Percentiles rank a stretch among this genome's conserved stretches.
These are phyloP conservation scores for Carpinus fangiana DNA, from an alignment of 306 rosid genomes.

Conservation along the genomic window DNA sequence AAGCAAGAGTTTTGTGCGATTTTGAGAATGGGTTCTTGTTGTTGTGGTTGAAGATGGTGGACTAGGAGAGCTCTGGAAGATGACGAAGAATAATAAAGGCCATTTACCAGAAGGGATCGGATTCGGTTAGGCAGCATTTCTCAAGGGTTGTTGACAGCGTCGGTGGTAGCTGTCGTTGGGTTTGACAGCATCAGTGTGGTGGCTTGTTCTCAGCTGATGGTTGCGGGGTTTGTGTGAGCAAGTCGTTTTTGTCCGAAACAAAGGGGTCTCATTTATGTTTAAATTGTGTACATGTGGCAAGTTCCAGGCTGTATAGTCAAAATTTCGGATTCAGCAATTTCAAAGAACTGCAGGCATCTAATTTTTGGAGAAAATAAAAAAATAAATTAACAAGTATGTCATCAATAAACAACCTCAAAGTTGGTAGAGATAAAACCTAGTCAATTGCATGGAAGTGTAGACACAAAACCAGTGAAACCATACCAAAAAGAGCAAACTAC, in stretches of 20 bases:
- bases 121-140: constrained; percentile 56
- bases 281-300: too few species aligned
- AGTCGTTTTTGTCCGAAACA: too few species aligned
- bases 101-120: constrained; percentile 46
- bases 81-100: constrained; percentile 25
- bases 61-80: constrained; percentile 13
- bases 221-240: too few species aligned
- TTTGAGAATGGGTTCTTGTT: background rate
- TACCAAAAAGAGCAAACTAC: background rate
- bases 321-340: too few species aligned
- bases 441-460: background rate
- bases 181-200: too few species aligned
- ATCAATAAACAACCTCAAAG: background rate
- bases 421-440: background rate
- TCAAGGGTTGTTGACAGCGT: too few species aligned
- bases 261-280: too few species aligned
- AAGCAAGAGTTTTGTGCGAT: constrained; percentile 14
- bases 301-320: too few species aligned
- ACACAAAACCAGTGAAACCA: background rate
- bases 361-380: background rate
- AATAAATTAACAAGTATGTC: background rate
- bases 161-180: too few species aligned
- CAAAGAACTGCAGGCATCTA: background rate
- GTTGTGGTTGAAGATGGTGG: constrained; percentile 26
- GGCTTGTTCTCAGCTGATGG: too few species aligned